Evolutionary conservation across 2,329 filamentous ascomycete species (phyloP).

Genomic region (Trichoderma sp.): DNA sequence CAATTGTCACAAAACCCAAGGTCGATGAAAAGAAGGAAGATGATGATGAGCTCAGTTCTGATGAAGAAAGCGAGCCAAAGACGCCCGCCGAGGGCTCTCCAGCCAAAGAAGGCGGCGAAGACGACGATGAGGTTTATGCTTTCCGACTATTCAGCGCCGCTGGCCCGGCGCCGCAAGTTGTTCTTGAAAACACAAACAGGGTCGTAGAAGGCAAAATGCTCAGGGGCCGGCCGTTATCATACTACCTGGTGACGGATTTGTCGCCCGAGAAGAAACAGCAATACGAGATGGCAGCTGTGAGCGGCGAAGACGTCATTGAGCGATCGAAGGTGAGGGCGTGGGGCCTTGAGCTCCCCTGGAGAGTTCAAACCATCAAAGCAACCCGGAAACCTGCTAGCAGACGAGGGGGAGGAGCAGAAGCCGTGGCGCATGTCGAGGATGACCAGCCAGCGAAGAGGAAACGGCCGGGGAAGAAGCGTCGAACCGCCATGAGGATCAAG

Average conservation of each 20-base stretch:
- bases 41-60: background rate
- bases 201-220: slow-evolving; percentile 41
- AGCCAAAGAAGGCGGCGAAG: slow-evolving; percentile 33
- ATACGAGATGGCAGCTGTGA: slow-evolving; percentile 52
- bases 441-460: slow-evolving; percentile 39
- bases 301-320: slow-evolving; percentile 52
- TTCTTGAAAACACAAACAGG: slow-evolving; percentile 50
- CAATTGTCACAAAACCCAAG: background rate
- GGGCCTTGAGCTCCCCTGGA: slow-evolving; percentile 64
- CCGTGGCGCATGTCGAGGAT: slow-evolving; percentile 20
- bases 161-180: slow-evolving; percentile 50
- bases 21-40: background rate
- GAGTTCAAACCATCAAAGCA: slow-evolving; percentile 50
- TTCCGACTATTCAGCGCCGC: slow-evolving; percentile 60
- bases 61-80: slow-evolving; percentile 6
- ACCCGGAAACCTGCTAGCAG: slow-evolving; percentile 34
- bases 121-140: slow-evolving; percentile 39
- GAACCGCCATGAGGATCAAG: slow-evolving; percentile 53
- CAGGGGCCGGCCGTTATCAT: slow-evolving; percentile 46
- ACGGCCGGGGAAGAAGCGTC: slow-evolving; percentile 60
- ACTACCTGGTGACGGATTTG: slow-evolving; percentile 50
- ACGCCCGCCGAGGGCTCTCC: slow-evolving; percentile 14
- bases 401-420: slow-evolving; percentile 28
- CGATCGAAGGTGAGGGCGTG: slow-evolving; percentile 50
- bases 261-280: slow-evolving; percentile 41